phyloP scores from a whole-genome alignment of 495 filamentous ascomycete species.

The Neurospora sp. region DNA sequence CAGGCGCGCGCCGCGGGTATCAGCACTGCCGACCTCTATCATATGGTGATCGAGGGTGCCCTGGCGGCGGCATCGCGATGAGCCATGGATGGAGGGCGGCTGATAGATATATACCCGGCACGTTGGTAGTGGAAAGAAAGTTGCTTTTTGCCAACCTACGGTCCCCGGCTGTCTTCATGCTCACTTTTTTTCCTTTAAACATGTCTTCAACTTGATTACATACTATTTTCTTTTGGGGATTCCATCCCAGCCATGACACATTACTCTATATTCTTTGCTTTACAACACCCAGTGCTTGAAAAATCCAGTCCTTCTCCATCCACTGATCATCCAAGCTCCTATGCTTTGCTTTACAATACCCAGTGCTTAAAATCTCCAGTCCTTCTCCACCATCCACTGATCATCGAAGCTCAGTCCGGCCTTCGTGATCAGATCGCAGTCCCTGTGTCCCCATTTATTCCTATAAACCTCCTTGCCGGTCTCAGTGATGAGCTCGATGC shows the following conservation, averaged over 20 bases:
- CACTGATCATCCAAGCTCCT: conserved; percentile 38
- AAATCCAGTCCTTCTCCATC: conserved; percentile 32
- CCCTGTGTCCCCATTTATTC: conserved; percentile 46
- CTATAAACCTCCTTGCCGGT: conserved; percentile 39
- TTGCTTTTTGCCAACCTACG: neutral
- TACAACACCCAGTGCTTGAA: neutral
- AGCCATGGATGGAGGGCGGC: neutral
- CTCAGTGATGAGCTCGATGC: conserved; percentile 41
- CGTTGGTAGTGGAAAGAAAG: neutral
- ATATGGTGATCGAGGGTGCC: neutral
- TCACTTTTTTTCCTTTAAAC: neutral
- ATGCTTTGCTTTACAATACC: neutral
- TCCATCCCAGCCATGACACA: neutral
- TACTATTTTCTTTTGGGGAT: neutral
- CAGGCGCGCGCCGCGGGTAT: neutral
- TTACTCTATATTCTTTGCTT: neutral
- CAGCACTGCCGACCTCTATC: neutral
- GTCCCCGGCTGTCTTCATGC: neutral
- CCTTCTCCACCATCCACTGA: conserved; percentile 41
- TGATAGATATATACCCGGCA: neutral
- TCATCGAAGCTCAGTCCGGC: conserved; percentile 34
- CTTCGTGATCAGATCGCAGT: conserved; percentile 35
- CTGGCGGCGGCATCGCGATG: neutral
- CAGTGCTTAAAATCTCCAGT: conserved; percentile 13
- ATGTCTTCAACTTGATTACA: neutral